phyloP scores from a whole-genome alignment of 495 filamentous ascomycete genomes.

The Neurospora discreta region DNA sequence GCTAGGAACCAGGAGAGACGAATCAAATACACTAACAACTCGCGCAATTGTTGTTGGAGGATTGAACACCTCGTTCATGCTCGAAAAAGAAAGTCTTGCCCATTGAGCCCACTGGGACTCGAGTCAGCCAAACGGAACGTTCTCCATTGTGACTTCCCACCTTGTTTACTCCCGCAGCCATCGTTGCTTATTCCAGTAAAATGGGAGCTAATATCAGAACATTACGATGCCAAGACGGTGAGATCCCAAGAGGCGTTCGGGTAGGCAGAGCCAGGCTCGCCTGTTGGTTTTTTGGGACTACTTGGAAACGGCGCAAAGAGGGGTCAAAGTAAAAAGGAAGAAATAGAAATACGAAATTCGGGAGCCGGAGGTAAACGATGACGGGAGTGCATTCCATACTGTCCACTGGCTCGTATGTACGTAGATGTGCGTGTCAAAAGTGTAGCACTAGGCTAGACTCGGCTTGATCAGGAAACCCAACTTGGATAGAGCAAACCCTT shows the following conservation, averaged over 20 bases:
- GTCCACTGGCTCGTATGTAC: neutral
- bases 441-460: neutral
- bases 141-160: neutral
- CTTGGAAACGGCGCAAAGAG: neutral
- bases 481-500: neutral
- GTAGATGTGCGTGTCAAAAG: neutral
- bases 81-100: neutral
- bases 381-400: neutral
- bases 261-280: neutral
- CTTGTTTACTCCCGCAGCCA: neutral
- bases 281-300: neutral
- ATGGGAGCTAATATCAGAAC: neutral
- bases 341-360: neutral
- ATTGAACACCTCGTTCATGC: neutral
- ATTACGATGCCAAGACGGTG: neutral
- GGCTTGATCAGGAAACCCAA: neutral
- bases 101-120: neutral
- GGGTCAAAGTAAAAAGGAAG: neutral
- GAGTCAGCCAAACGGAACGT: neutral
- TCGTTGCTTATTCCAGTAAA: neutral
- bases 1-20: neutral
- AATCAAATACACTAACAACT: neutral
- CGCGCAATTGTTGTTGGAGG: neutral
- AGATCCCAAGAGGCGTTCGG: neutral
- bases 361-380: neutral